Conservation (phyloP, 2,329 filamentous ascomycete genomes). For the Colletotrichum costaricense region DNA sequence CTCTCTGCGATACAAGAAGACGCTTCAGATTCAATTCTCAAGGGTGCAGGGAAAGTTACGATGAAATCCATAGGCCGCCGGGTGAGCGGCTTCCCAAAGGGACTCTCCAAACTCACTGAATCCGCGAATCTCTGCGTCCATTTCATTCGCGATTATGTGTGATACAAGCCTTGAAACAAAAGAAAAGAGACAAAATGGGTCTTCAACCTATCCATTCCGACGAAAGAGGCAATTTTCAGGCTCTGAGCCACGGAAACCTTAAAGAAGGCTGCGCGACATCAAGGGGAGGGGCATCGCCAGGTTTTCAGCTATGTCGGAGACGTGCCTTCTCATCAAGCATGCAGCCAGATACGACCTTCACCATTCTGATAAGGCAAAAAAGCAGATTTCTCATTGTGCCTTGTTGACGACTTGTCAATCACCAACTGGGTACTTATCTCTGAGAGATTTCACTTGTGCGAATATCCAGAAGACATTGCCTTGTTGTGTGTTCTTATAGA, state of each 20-base stretch:
- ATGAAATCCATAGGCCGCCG: slow-evolving; percentile 44
- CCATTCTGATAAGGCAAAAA: slow-evolving; percentile 51
- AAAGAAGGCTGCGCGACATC: slow-evolving; percentile 56
- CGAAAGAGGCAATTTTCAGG: slow-evolving; percentile 42
- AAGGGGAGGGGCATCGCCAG: not conserved
- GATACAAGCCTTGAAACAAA: slow-evolving; percentile 55
- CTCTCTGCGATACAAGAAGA: not conserved
- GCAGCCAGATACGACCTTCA: slow-evolving; percentile 50
- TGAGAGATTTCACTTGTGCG: slow-evolving; percentile 44
- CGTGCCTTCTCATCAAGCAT: slow-evolving; percentile 60
- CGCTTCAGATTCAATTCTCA: slow-evolving; percentile 22
- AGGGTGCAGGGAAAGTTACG: slow-evolving; percentile 39
- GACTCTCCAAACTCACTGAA: slow-evolving; percentile 53
- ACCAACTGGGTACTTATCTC: slow-evolving; percentile 44
- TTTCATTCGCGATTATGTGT: slow-evolving; percentile 64
- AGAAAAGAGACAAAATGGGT: slow-evolving; percentile 40
- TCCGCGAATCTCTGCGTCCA: slow-evolving; percentile 47
- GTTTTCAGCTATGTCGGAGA: not conserved
- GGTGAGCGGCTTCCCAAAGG: slow-evolving; percentile 55
- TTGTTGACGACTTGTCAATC: slow-evolving; percentile 45
- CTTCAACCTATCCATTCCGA: slow-evolving; percentile 45
- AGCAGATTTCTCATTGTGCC: slow-evolving; percentile 42
- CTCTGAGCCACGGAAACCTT: slow-evolving; percentile 53
- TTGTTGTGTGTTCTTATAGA: slow-evolving; percentile 50
- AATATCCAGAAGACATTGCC: slow-evolving; percentile 41